These are phyloP conservation scores for Cystobasidium sp. DNA, from an alignment of 1,284 basidiomycete species.

Conservation along the genomic window DNA sequence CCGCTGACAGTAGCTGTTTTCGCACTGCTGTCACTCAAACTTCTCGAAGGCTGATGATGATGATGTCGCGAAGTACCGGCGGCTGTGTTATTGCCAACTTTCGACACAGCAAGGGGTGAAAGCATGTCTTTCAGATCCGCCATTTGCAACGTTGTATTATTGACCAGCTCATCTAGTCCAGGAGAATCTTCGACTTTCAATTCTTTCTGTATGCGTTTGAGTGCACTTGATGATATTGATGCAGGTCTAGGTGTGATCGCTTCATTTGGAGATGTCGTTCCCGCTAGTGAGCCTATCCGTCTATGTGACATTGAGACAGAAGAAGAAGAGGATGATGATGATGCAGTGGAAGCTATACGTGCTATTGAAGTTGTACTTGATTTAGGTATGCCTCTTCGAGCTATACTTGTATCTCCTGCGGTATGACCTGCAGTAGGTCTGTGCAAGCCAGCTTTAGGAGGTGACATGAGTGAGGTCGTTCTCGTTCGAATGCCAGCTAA, in stretches of 20 bases:
- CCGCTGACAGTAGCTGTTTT: not conserved
- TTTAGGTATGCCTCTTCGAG: conserved; percentile 26
- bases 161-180: conserved; percentile 32
- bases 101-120: conserved; percentile 17
- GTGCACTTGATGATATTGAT: conserved; percentile 4
- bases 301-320: conserved; percentile 5
- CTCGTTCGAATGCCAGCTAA: conserved; percentile 19
- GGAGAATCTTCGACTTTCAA: conserved; percentile 32
- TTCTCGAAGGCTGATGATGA: not conserved
- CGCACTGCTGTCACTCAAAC: not conserved
- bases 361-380: conserved; percentile 21
- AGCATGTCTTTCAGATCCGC: conserved; percentile 36
- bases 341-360: conserved; percentile 13
- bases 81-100: not conserved
- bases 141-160: conserved; percentile 40
- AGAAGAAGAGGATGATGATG: not conserved
- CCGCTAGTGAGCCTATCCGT: not conserved
- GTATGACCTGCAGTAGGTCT: not conserved
- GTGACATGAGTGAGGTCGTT: conserved; percentile 20
- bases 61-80: not conserved
- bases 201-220: not conserved
- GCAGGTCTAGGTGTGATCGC: not conserved
- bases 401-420: conserved; percentile 6
- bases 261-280: not conserved
- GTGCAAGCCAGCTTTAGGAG: conserved; percentile 2